phyloP scores from a whole-genome alignment of 192 early-diverging fungal genomes.

The Backusella tarrabulga region DNA sequence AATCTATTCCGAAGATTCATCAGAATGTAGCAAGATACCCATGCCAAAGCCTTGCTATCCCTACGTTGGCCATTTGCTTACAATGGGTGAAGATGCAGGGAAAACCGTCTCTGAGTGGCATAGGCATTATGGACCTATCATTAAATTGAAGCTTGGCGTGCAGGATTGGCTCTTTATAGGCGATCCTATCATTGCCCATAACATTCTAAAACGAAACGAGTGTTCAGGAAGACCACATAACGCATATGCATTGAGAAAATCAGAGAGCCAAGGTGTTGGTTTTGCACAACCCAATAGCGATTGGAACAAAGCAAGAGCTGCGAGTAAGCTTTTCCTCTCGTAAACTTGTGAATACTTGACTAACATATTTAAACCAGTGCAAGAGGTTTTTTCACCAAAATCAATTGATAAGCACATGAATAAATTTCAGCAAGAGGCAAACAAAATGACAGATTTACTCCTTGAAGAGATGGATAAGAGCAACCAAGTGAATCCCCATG shows the following conservation, averaged over 20 bases:
- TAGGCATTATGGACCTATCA: background rate
- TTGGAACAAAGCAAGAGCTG: background rate
- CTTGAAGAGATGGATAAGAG: background rate
- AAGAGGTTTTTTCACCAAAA: background rate
- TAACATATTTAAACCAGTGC: background rate
- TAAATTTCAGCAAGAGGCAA: background rate
- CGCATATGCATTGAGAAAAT: background rate
- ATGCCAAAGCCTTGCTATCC: background rate
- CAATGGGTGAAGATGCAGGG: background rate
- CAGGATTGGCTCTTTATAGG: conserved; percentile 13
- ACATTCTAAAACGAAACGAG: background rate
- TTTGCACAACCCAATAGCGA: background rate
- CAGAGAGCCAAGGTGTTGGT: background rate
- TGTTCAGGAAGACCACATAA: background rate
- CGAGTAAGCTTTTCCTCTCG: background rate
- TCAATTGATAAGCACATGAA: background rate
- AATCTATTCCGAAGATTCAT: background rate
- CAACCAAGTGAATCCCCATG: background rate
- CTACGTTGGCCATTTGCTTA: background rate
- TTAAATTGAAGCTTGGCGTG: background rate
- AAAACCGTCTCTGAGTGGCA: background rate
- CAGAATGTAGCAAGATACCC: background rate
- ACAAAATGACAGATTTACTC: background rate
- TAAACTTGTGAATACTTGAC: too few relatives aligned
- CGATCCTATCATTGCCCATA: conserved; percentile 5